Percentiles rank a stretch among this genome's conserved stretches.
phyloP scores from a whole-genome alignment of 352 stramenopile species.

The Globisporangium spinosum region DNA sequence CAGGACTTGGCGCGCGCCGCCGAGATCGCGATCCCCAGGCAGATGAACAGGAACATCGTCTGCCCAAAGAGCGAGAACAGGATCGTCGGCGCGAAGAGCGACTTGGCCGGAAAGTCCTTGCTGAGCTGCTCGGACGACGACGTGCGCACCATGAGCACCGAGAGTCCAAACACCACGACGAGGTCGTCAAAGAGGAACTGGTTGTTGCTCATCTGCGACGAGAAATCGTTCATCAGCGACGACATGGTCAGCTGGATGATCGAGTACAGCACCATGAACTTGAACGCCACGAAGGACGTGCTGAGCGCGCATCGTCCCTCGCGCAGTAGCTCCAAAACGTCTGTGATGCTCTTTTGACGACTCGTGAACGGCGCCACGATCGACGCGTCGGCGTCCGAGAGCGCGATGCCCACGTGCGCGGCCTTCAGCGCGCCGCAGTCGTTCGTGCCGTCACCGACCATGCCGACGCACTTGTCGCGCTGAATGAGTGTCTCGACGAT shows the following conservation, averaged over 20 bases:
- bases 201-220: conserved; percentile 70
- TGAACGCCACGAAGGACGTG: conserved; percentile 87
- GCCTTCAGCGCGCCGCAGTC: conserved; percentile 90
- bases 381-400: conserved; percentile 88
- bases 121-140: conserved; percentile 34
- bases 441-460: conserved; percentile 80
- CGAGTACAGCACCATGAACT: conserved; percentile 92
- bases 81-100: conserved; percentile 60
- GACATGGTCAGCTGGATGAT: conserved; percentile 81
- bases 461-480: conserved; percentile 49
- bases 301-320: conserved; percentile 89
- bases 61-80: conserved; percentile 57
- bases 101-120: conserved; percentile 44
- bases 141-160: conserved; percentile 71
- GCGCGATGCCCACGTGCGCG: conserved; percentile 87
- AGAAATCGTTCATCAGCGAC: conserved; percentile 55
- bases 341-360: conserved; percentile 73
- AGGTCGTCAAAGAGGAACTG: conserved; percentile 83
- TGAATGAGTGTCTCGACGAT: conserved; percentile 68
- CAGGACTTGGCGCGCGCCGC: conserved; percentile 46
- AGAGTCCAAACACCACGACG: conserved; percentile 63
- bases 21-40: conserved; percentile 53
- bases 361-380: conserved; percentile 91
- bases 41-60: conserved; percentile 48
- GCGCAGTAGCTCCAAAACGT: conserved; percentile 78